Evolutionary conservation across 1,284 basidiomycete species (phyloP), one percentile per base, ranked within the genome.

Genomic region (Leccinum angustisporum): DNA sequence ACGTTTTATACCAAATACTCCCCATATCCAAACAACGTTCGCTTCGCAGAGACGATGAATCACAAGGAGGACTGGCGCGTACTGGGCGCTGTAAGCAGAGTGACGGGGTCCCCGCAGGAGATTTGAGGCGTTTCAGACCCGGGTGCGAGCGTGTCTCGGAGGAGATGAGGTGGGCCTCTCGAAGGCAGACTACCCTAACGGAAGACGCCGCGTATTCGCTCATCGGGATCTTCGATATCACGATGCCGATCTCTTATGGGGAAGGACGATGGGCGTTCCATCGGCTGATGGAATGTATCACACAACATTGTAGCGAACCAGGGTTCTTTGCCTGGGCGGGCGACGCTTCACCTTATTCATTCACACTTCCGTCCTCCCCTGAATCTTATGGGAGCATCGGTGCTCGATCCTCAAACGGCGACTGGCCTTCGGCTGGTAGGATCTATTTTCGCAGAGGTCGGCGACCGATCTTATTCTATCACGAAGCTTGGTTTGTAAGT

Each of bases 261-360:
- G 65, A 66, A 53, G 66, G 63, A 4, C 18, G 6, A 5, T 65
- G 65, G 63, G 66, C 66, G 8, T 66, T 67, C 33, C 55, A 66
- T 34, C 59, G 65, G 18, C 14, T 66, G 50, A 51, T 65, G 34
- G 59, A 59, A 34, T 38, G 46, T 13, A 63, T 66, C 54, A 48
- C 56, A 25, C 66, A 67, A 31, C 60, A 48, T 21, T 63, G 66
- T n/a, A 66, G 57, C 11, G 65, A 67, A 5, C 65, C 65, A 5
- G 65, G 65, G n/a, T 67, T 66, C 60, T 66, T 66, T 33, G 65
- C 65, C 16, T 66, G 65, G 66, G 63, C 63, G 1, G 65, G 65
- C 31, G 56, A 65, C 13, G 34, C 57, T 6, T 66, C 65, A 1
- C 63, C 59, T n/a, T 68, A 67, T 33, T 66, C 65, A 34, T 43